Conservation (phyloP, 768 basidiomycete genomes). For the Hirschioporus abietinus region DNA sequence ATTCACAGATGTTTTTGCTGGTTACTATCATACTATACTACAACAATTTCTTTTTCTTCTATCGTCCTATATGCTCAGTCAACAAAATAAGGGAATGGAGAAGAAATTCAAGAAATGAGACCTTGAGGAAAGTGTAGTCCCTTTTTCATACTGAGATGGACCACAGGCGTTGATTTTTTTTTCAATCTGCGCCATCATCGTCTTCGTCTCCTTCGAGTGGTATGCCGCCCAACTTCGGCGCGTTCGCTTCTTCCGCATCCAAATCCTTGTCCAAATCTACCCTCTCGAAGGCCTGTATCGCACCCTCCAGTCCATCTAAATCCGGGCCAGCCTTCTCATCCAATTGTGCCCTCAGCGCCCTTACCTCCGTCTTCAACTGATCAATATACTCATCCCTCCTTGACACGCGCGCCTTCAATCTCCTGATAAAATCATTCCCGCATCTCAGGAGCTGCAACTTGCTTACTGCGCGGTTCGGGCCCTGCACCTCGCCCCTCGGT, state of each 20-base stretch:
- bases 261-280: constrained; percentile 55
- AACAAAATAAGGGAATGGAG: not conserved
- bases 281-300: constrained; percentile 30
- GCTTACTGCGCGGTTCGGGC: constrained; percentile 93
- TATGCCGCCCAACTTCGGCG: constrained; percentile 16
- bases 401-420: constrained; percentile 71
- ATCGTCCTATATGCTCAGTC: not conserved
- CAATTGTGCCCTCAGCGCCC: constrained; percentile 42
- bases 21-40: not conserved
- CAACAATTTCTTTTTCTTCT: not conserved
- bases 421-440: constrained; percentile 82
- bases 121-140: not conserved
- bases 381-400: constrained; percentile 76
- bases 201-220: constrained; percentile 14
- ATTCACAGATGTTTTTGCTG: not conserved
- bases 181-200: constrained; percentile 15
- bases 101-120: not conserved
- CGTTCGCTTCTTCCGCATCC: constrained; percentile 45
- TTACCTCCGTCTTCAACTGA: constrained; percentile 60
- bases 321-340: constrained; percentile 19
- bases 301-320: constrained; percentile 30
- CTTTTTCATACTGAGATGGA: not conserved
- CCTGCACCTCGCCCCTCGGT: constrained; percentile 77
- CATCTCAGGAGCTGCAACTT: constrained; percentile 89
- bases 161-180: not conserved